Base-by-base conservation (phyloP, 208 protist genomes). In the Leptomonas seymouri region DNA sequence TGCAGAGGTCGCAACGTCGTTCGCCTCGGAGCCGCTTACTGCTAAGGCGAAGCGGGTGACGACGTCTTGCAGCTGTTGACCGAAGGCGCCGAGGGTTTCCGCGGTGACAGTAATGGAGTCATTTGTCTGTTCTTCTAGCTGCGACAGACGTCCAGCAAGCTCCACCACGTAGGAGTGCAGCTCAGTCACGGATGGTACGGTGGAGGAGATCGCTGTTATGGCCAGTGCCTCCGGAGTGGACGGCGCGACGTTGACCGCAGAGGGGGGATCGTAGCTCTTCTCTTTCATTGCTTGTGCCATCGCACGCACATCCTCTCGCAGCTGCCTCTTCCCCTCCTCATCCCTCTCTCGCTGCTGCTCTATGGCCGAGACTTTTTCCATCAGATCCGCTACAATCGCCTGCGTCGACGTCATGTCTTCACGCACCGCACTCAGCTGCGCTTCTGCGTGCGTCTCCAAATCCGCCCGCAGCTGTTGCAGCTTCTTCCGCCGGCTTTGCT, bases 61-160 rank as follows among this genome's bases (percentile, higher is more conserved):
- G 44, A 85, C 88, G n/a, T 84, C 42, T 44, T 82, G 75, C 20
- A 88, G 64, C 41, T 67, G 66, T 36, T 83, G 74, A 7, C 74
- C 62, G 49, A 89, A 71, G 9, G 65, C 67, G 0, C 49, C 58
- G 9, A 89, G 65, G 9, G 81, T 55, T 41, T 89, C 80, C 0
- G 76, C 74, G 3, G 78, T 83, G 45, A 56, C 60, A 16, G 61
- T 42, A 31, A 68, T 21, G 34, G 70, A 63, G 54, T 68, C 62
- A 31, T 39, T 53, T 21, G 61, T 45, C 30, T 75, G 70, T 20
- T 75, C 61, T 27, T 75, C 61, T 36, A 75, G 46, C 41, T 58
- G 70, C 6, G 70, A 34, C 25, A 75, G 70, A 0, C 70, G 70
- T 11, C 48, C 46, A 44, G 67, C 70, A 11, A 75, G 25, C 31